These are phyloP conservation scores for Corynespora cassiicola DNA, from an alignment of 2,329 filamentous ascomycete genomes.

Conservation along the genomic window DNA sequence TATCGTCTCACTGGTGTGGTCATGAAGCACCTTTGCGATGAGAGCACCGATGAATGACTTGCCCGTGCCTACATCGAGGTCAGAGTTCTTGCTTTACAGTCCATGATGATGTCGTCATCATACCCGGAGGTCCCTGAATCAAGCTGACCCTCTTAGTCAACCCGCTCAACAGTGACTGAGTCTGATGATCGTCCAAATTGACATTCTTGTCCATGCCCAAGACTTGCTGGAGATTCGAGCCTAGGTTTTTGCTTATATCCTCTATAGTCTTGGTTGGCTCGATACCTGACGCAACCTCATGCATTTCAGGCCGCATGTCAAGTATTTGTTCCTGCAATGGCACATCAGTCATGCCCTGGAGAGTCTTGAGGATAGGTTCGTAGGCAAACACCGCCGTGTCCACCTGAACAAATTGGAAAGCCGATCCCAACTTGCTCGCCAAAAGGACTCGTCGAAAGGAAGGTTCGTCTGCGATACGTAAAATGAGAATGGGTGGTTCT, in stretches of 20 bases:
- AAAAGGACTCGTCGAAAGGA: conserved; percentile 57
- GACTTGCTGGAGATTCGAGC: conserved; percentile 23
- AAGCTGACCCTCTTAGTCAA: conserved; percentile 62
- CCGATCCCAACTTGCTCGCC: conserved; percentile 22
- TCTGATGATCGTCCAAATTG: conserved; percentile 61
- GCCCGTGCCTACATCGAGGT: conserved; percentile 71
- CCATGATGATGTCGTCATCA: conserved; percentile 13
- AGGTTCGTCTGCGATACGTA: conserved; percentile 59
- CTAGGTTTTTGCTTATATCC: conserved; percentile 20
- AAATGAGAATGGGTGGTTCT: conserved; percentile 54
- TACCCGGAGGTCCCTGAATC: conserved; percentile 77
- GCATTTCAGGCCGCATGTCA: conserved; percentile 18
- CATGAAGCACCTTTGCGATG: conserved; percentile 62
- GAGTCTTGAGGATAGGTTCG: conserved; percentile 67
- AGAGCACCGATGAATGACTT: conserved; percentile 77
- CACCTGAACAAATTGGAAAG: conserved; percentile 63
- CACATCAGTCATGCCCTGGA: conserved; percentile 63
- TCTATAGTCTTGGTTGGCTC: conserved; percentile 30
- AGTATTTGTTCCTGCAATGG: conserved; percentile 64
- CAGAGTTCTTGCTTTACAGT: conserved; percentile 3
- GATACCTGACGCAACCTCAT: conserved; percentile 28
- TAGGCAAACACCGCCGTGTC: conserved; percentile 73
- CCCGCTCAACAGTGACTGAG: conserved; percentile 61
- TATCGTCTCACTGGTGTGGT: conserved; percentile 58
- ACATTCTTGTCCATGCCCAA: conserved; percentile 32